Base-by-base conservation (phyloP, 805 yeast species). In the Huiozyma naganishii region DNA sequence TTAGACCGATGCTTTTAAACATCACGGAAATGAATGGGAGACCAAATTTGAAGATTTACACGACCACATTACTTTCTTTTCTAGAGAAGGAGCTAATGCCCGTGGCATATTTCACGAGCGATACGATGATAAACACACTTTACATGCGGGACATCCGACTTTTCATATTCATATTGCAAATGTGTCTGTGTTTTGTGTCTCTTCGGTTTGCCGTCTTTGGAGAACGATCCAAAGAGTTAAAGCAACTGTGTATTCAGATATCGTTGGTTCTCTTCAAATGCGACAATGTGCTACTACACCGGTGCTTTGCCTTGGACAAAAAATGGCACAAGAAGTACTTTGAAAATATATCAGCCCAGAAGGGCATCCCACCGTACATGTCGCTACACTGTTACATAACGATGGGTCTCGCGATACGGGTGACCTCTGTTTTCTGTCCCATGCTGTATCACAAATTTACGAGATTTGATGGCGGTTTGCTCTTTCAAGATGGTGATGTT, bases 311-410 rank as follows among this genome's bases (percentile, higher is more conserved):
- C 12, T 23, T 50, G 9, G 65, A 60, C 41, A 44, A 47, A 40
- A 32, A 41, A 37, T 32, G 44, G 7, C 50, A 45, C 38, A 50
- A 54, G 7, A 32, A 42, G 2, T 11, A 51, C 2, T 29, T 11
- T 30, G 33, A 9, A 9, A 9, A 8, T 8, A 11, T 39, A 7
- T 38, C 41, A 1, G 43, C 39, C 8, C 33, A 36, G 10, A 37
- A 36, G 4, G 29, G 30, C n/a, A 13, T 55, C 7, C 43, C 62
- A 1, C 65, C 65, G 10, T 48, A 49, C 36, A 17, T 54, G 29
- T 32, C 29, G 10, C 30, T 39, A 12, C 32, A 29, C 28, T 12
- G 30, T 8, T 43, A 39, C 12, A 6, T 37, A 30, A 27, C 39
- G 6, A 29, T 32, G 29, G 34, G 40, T 7, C 13, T 52, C 9